A percentile compares a stretch with the other conserved stretches of the same genome.
These are phyloP conservation scores for Musa schizocarpa DNA, from an alignment of 176 grass and related monocot genomes.

Conservation along the genomic window DNA sequence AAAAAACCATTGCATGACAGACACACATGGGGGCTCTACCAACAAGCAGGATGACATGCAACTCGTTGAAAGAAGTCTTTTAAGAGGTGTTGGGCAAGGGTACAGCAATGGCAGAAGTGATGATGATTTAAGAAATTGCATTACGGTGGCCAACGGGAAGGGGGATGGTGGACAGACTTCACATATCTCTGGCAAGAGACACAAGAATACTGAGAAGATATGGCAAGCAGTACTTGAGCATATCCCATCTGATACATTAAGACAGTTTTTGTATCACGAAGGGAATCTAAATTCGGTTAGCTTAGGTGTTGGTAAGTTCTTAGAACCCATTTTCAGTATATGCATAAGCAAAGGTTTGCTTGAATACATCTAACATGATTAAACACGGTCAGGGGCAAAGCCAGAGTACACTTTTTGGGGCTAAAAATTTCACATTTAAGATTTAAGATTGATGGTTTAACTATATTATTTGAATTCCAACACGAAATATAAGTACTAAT, in stretches of 20 bases:
- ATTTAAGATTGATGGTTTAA: no score
- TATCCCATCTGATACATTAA: slow-evolving; percentile 63
- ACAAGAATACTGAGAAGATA: slow-evolving; percentile 60
- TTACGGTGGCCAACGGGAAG: slow-evolving; percentile 8
- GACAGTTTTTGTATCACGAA: slow-evolving; percentile 68
- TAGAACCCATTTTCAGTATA: neutral
- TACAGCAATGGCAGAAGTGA: slow-evolving; percentile 19
- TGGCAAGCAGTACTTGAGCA: slow-evolving; percentile 72
- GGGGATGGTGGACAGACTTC: slow-evolving; percentile 25
- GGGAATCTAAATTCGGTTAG: slow-evolving; percentile 60
- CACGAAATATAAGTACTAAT: no score
- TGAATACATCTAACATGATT: neutral
- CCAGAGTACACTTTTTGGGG: neutral
- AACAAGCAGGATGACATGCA: slow-evolving; percentile 21
- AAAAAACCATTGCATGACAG: slow-evolving; percentile 16
- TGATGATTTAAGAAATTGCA: slow-evolving; percentile 17
- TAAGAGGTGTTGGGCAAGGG: slow-evolving; percentile 17
- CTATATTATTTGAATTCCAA: no score
- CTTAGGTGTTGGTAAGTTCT: slow-evolving; percentile 64
- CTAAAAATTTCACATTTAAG: neutral
- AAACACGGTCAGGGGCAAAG: neutral
- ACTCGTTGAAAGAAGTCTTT: slow-evolving; percentile 18
- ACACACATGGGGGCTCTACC: slow-evolving; percentile 21
- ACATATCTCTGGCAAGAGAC: slow-evolving; percentile 28
- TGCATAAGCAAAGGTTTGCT: neutral